Base-by-base conservation (phyloP, 2,329 filamentous ascomycete species). In the Cryoendolithus antarcticus region DNA sequence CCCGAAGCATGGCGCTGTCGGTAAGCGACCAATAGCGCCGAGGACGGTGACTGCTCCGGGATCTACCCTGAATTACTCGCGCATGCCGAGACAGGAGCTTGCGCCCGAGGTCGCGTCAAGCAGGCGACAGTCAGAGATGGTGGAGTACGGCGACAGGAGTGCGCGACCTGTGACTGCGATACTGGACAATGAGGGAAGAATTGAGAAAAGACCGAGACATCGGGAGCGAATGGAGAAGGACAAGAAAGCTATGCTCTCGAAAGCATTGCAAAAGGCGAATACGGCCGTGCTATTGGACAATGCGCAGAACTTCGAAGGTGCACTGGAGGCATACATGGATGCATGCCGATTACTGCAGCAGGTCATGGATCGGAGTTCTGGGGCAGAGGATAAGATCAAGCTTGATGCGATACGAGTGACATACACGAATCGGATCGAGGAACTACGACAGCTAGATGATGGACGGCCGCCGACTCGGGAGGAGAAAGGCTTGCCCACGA, bases 161-260 rank as follows among this genome's bases (percentile, higher is more conserved):
- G n/a, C 21, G 10, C 34, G 35, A 4, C 31, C 39, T 5, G 28
- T 11, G 5, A 38, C 34, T 7, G 24, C 24, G 9, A 37, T 33
- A 11, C 21, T 24, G 7, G 21, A 10, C 12, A 37, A n/a, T 6
- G n/a, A 32, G 15, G 32, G 30, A 19, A 29, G 29, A 37, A 32
- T 15, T 37, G 39, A 49, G 15, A 44, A 41, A 30, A 39, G 41
- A 37, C 35, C 44, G 19, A 44, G 37, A 35, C 32, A 40, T 38
- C 39, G 33, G 42, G 66, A 68, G 46, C 57, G 59, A 43, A 56
- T 61, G 37, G 67, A 70, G 43, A 66, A 62, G 49, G 67, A 70
- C 50, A 70, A 96, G 59, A 96, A 95, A 66, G 83, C 80, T 8
- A 96, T 96, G 88, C 72, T 98, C 29, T 94, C 89, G n/a, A 84